Conservation (phyloP, 352 stramenopile species). For the Pythium vanterpoolii region DNA sequence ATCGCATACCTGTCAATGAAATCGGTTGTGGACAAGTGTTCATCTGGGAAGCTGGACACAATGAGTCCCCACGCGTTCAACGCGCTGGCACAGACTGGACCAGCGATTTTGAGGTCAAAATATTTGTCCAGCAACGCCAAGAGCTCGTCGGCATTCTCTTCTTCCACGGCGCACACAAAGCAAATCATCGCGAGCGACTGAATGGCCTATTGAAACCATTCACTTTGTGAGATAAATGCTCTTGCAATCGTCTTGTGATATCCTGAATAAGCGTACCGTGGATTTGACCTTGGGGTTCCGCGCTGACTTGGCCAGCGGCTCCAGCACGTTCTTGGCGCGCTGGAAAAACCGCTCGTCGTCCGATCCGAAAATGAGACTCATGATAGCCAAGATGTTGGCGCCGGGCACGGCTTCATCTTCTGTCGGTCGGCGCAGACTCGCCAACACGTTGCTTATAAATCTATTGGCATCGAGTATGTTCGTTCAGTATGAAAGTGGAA, state of each 20-base stretch:
- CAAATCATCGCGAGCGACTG: constrained; percentile 65
- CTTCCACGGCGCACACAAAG: constrained; percentile 75
- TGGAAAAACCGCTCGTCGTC: constrained; percentile 81
- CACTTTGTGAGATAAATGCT: not conserved
- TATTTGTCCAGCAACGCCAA: constrained; percentile 62
- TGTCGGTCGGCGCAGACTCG: constrained; percentile 64
- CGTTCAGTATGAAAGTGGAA: not conserved
- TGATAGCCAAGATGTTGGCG: constrained; percentile 64
- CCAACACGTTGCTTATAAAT: constrained; percentile 67
- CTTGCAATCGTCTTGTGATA: not conserved
- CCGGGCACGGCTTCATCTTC: constrained; percentile 65
- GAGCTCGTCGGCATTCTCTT: constrained; percentile 71
- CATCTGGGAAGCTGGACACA: constrained; percentile 56
- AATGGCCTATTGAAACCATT: constrained; percentile 39
- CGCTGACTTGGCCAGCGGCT: constrained; percentile 66
- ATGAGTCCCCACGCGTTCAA: constrained; percentile 75
- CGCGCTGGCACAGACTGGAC: constrained; percentile 57
- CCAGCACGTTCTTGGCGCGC: constrained; percentile 61
- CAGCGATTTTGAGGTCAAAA: constrained; percentile 62
- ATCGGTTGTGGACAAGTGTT: constrained; percentile 43
- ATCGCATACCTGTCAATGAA: constrained; percentile 54
- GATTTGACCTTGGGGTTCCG: constrained; percentile 61
- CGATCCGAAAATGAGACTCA: constrained; percentile 70
- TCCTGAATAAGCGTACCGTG: constrained; percentile 30
- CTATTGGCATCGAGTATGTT: constrained; percentile 24